Evolutionary conservation across 495 filamentous ascomycete genomes (phyloP).

Genomic region (Penicillium lividum): DNA sequence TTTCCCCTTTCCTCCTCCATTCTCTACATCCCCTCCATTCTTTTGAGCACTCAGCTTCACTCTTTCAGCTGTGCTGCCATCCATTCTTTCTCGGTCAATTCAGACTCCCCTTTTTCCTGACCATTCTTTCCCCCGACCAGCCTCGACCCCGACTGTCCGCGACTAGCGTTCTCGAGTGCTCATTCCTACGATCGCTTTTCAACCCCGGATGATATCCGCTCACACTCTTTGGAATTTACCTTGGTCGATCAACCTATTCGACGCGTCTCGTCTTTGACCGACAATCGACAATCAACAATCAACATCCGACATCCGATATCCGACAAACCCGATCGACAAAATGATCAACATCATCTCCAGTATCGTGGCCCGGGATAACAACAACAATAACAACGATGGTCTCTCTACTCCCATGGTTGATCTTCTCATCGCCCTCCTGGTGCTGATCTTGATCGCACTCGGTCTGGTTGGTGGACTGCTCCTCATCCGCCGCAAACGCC

Average conservation of each 20-base stretch:
- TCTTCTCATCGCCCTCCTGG: constrained; percentile 77
- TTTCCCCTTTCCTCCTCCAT: constrained; percentile 44
- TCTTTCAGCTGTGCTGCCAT: constrained; percentile 72
- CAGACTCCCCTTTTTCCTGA: background rate
- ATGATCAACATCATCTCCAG: constrained; percentile 51
- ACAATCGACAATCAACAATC: constrained; percentile 11
- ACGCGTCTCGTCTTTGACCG: constrained; percentile 2
- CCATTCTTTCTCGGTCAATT: constrained; percentile 47
- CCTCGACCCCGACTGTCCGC: constrained; percentile 13
- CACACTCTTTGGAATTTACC: constrained; percentile 25
- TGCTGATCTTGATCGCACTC: constrained; percentile 69
- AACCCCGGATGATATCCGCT: constrained; percentile 22
- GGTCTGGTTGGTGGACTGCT: constrained; percentile 65
- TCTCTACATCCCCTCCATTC: constrained; percentile 36
- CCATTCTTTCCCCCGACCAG: constrained; percentile 1
- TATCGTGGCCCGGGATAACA: constrained; percentile 54
- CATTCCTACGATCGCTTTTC: constrained; percentile 17
- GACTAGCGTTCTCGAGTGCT: constrained; percentile 5
- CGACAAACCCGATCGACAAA: constrained; percentile 24
- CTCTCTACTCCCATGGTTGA: constrained; percentile 61
- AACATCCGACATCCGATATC: constrained; percentile 14
- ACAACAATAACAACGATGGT: constrained; percentile 39
- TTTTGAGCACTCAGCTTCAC: constrained; percentile 67
- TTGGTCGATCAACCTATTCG: constrained; percentile 20
- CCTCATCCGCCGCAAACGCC: constrained; percentile 67